These are phyloP conservation scores for Agastache rugosa DNA, from an alignment of 257 asterid genomes.

Conservation along the genomic window DNA sequence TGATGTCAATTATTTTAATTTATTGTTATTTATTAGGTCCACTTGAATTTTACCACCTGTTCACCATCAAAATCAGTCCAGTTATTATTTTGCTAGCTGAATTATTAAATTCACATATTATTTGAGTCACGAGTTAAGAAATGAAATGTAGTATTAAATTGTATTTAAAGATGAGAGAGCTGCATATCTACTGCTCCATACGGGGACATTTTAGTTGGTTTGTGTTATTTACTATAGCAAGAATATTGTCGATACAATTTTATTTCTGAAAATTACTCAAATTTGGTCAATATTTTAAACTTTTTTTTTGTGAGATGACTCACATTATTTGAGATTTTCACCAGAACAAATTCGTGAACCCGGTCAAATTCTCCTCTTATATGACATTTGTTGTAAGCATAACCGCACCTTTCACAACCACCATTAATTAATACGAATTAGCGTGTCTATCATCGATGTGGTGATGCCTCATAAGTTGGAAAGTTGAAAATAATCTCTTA, in stretches of 20 bases:
- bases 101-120: neutral
- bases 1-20: neutral
- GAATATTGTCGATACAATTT: neutral
- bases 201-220: constrained; percentile 28
- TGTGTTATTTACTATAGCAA: neutral
- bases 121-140: neutral
- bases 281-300: too few species aligned
- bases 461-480: too few species aligned
- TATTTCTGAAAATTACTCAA: neutral
- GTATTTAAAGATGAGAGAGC: neutral
- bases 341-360: too few species aligned
- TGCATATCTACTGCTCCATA: neutral
- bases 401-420: too few species aligned
- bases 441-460: too few species aligned
- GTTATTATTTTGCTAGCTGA: neutral
- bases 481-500: too few species aligned
- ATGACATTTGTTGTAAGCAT: too few species aligned
- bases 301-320: too few species aligned
- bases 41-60: constrained; percentile 14
- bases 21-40: neutral
- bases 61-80: neutral
- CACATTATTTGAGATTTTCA: too few species aligned
- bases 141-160: constrained; percentile 4
- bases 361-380: too few species aligned
- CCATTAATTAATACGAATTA: too few species aligned